phyloP scores from a whole-genome alignment of 441 rosid species.

The Pelargonium australe region DNA sequence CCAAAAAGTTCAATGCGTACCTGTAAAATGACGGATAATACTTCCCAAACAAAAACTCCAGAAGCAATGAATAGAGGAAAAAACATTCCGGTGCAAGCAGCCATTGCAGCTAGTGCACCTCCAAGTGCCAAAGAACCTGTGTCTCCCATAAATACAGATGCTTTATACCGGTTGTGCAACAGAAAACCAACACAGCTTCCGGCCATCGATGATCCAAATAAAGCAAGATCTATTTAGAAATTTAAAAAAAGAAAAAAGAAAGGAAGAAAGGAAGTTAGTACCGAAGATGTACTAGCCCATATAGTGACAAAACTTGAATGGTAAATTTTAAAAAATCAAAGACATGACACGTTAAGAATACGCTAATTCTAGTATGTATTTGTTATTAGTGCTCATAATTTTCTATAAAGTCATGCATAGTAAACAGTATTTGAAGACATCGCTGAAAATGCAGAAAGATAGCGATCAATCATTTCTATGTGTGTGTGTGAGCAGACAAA shows the following conservation, averaged over 20 bases:
- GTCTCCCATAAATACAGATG: constrained; percentile 76
- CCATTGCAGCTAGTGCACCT: constrained; percentile 93
- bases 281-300: too few species aligned
- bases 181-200: constrained; percentile 93
- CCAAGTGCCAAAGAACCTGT: constrained; percentile 85
- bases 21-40: constrained; percentile 61
- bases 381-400: too few species aligned
- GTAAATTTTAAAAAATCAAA: too few species aligned
- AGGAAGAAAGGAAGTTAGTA: too few species aligned
- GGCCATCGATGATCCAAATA: constrained; percentile 94
- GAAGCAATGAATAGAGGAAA: constrained; percentile 73
- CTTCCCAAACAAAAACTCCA: constrained; percentile 67
- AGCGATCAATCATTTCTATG: too few species aligned
- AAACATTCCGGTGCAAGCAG: constrained; percentile 92
- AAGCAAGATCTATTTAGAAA: constrained; percentile 49
- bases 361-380: too few species aligned
- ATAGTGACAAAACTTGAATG: too few species aligned
- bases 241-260: background rate
- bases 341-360: too few species aligned
- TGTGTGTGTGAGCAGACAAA: too few species aligned
- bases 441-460: too few species aligned
- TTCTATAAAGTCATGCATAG: too few species aligned
- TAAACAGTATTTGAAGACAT: too few species aligned
- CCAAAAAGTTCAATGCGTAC: constrained; percentile 22
- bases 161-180: constrained; percentile 72